Evolutionary conservation across 202 grass and related monocot species (phyloP).

Genomic region (Elaeis oleifera): DNA sequence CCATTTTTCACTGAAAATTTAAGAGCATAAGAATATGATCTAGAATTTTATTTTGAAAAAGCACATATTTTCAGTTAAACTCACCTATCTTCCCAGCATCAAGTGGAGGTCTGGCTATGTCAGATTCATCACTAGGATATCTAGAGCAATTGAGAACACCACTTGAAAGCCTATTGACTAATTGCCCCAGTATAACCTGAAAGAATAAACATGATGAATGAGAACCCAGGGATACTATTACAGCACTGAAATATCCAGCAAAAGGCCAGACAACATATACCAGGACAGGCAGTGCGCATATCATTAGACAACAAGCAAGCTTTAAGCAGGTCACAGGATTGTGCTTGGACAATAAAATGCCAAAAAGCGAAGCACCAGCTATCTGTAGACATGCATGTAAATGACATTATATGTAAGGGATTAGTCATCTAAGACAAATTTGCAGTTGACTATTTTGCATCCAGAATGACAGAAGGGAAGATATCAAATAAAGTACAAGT

Average conservation of each 20-base stretch:
- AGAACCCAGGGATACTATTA: conserved; percentile 2
- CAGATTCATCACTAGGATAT: conserved; percentile 41
- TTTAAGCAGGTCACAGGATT: conserved; percentile 79
- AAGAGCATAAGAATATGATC: conserved; percentile 3
- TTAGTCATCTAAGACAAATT: no score
- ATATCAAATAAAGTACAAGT: no score
- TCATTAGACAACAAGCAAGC: conserved; percentile 64
- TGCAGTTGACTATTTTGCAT: no score
- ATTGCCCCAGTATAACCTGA: conserved; percentile 78
- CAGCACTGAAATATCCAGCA: conserved; percentile 3
- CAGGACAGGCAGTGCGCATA: conserved; percentile 77
- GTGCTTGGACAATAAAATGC: conserved; percentile 78
- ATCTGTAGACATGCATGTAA: conserved; percentile 40
- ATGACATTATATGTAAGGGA: background rate
- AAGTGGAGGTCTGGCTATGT: conserved; percentile 43
- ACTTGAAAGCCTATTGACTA: conserved; percentile 79
- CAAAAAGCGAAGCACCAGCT: conserved; percentile 76
- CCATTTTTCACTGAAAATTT: conserved; percentile 75
- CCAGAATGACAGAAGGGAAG: no score
- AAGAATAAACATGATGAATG: conserved; percentile 22
- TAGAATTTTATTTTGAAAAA: no score
- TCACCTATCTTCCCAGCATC: conserved; percentile 67
- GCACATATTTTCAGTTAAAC: background rate
- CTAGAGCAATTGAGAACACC: conserved; percentile 67
- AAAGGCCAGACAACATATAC: conserved; percentile 32